phyloP scores from a whole-genome alignment of 345 rosid genomes.

The Populus pruinosa region DNA sequence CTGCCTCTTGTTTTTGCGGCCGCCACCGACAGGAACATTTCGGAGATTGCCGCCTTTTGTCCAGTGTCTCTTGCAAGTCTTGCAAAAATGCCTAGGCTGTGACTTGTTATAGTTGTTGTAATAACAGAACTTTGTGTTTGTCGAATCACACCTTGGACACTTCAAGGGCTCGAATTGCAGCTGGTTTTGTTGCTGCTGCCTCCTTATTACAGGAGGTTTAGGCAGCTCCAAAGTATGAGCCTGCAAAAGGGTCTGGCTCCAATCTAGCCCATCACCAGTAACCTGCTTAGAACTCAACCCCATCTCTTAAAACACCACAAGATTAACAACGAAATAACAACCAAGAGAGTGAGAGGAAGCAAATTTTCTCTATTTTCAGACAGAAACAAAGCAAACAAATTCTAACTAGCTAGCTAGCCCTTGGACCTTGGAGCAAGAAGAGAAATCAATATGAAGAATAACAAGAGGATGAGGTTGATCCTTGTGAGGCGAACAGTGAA shows the following conservation, averaged over 20 bases:
- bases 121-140: slow-evolving; percentile 89
- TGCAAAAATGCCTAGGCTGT: slow-evolving; percentile 90
- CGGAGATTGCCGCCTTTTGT: slow-evolving; percentile 87
- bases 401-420: slow-evolving; percentile 24
- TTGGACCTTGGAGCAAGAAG: slow-evolving; percentile 39
- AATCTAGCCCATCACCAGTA: slow-evolving; percentile 40
- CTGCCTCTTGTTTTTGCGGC: slow-evolving; percentile 68
- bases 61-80: slow-evolving; percentile 93
- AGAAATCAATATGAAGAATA: slow-evolving; percentile 27
- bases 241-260: slow-evolving; percentile 46
- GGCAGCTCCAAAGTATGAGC: slow-evolving; percentile 33
- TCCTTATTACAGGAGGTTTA: slow-evolving; percentile 24
- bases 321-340: not conserved
- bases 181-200: slow-evolving; percentile 31
- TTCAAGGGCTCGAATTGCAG: slow-evolving; percentile 53
- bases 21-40: slow-evolving; percentile 86
- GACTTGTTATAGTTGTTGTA: slow-evolving; percentile 86
- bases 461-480: slow-evolving; percentile 13
- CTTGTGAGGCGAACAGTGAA: slow-evolving; percentile 18
- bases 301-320: slow-evolving; percentile 23
- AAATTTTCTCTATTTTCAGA: not conserved
- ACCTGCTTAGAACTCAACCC: slow-evolving; percentile 53
- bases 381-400: not conserved
- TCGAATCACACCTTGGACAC: slow-evolving; percentile 89
- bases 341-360: not conserved